Evolutionary conservation across 2,329 filamentous ascomycete species (phyloP), one percentile per base, ranked within the genome.

Genomic region (Diatrype stigma): DNA sequence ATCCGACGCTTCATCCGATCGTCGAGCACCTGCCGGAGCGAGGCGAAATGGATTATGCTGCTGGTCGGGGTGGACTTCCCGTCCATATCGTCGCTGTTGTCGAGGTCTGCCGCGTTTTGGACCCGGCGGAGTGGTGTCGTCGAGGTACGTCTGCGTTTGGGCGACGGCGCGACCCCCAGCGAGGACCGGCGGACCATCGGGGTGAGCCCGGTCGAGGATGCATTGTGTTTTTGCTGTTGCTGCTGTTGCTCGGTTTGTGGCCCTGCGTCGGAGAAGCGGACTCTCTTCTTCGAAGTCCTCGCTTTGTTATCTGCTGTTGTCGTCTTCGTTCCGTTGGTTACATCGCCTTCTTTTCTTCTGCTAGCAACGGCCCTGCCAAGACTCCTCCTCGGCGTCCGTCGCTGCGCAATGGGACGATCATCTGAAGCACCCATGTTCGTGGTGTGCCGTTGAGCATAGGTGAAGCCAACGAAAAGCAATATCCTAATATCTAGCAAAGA

Each of bases 191-290:
- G 71, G 42, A 85, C 68, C 68, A 83, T 78, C 1, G 82, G 82
- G 1, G 82, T 85, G 26, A 85, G 65, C 2, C 82, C 81, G 1
- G 77, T 82, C 10, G 59, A 59, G 4, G 53, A 49, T 19, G 51
- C 50, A 34, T 58, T 50, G 11, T 63, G 53, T 30, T 30, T 5
- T 30, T 30, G 26, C 10, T 30, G 26, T 30, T 30, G 26, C 26
- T 30, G 26, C 10, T 30, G 26, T 30, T 30, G 26, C 26, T 30
- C 26, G 10, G 5, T 6, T 30, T 68, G 61, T 1, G 72, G 70
- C 0, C 78, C 80, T 8, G 80, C 79, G 38, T 84, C 80, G 0
- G 82, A 85, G 66, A 84, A 83, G 35, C 81, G 78, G 21, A 84
- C 80, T 51, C 72, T 71, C 56, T 78, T 79, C 58, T 73, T 78